Base-by-base conservation (phyloP, 2,329 filamentous ascomycete genomes). In the Arthrobotrys sphaeroides region DNA sequence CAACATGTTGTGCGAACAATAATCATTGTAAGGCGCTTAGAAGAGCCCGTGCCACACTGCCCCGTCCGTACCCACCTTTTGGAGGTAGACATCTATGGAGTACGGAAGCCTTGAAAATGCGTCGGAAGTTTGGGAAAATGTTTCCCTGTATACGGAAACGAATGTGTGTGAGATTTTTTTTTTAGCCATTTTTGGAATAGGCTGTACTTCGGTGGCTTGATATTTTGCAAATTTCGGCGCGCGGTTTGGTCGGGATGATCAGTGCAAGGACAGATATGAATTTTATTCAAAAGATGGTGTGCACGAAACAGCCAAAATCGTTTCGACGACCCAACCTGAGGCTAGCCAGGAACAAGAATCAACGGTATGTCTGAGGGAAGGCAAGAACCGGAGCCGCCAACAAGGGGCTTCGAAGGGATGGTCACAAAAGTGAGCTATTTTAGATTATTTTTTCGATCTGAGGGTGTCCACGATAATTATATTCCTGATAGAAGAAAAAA, bases 101-200 rank as follows among this genome's bases (percentile, higher is more conserved):
- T 22, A 16, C 53, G 53, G 42, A 47, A 24, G 20, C 10, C n/a
- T n/a, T n/a, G n/a, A n/a, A n/a, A n/a, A n/a, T n/a, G n/a, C n/a
- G n/a, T n/a, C n/a, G n/a, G n/a, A n/a, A n/a, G n/a, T n/a, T n/a
- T 10, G 3, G 42, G 43, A 57, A 47, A 13, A 36, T 31, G 49
- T 49, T 20, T 40, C 38, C 33, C 36, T 12, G 31, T n/a, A n/a
- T 20, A 20, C 16, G 13, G 33, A 10, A 36, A 26, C n/a, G n/a
- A n/a, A n/a, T n/a, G n/a, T n/a, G n/a, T 18, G 22, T 45, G 66
- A 70, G 45, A 61, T 47, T 26, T 51, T n/a, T n/a, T n/a, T n/a
- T 60, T 61, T 74, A 33, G 36, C 70, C 70, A 68, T 57, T 68
- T 74, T 68, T 57, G 70, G 70, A 62, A 74, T 74, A 64, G 70